Conservation (phyloP, 495 filamentous ascomycete species). For the Lepidopterella palustris region DNA sequence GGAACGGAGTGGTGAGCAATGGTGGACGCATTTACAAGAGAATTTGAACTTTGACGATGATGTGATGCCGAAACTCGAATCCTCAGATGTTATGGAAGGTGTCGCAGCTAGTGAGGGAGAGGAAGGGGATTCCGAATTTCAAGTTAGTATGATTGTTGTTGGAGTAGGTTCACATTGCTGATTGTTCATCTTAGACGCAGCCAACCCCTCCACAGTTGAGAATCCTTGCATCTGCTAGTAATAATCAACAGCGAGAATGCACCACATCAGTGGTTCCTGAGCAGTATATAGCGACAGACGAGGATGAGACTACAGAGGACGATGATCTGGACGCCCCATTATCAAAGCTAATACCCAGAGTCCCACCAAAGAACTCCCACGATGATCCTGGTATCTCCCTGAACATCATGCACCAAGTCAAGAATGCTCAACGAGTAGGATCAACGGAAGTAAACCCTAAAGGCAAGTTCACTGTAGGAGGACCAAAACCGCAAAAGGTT, state of each 20-base stretch:
- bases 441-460: background rate
- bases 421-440: background rate
- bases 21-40: background rate
- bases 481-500: background rate
- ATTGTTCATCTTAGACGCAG: background rate
- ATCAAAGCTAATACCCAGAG: background rate
- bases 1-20: background rate
- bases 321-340: conserved; percentile 23
- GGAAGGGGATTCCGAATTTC: background rate
- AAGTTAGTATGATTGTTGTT: background rate
- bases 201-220: background rate
- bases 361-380: background rate
- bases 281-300: background rate
- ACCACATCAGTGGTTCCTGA: background rate
- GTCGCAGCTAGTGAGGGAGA: background rate
- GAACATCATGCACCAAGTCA: background rate
- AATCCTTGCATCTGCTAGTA: background rate
- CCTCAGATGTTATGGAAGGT: no score
- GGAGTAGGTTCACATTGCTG: background rate
- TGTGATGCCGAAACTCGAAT: background rate
- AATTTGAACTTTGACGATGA: background rate
- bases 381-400: background rate
- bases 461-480: background rate
- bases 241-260: background rate
- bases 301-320: conserved; percentile 19